phyloP scores from a whole-genome alignment of 2,329 filamentous ascomycete genomes.

The Diaporthe destruens region DNA sequence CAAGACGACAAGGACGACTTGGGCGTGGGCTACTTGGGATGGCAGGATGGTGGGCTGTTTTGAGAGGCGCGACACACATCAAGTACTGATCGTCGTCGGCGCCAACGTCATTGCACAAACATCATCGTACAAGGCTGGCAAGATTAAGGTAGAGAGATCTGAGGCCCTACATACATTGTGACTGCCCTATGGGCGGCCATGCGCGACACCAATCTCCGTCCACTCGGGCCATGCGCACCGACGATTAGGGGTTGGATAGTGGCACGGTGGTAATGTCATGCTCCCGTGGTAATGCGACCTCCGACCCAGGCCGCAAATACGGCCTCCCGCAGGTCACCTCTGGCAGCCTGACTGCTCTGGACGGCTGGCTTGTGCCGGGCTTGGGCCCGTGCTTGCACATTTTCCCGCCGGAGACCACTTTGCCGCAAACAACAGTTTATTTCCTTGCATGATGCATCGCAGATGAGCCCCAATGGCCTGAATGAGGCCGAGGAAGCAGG shows the following conservation, averaged over 20 bases:
- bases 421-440: constrained; percentile 5
- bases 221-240: constrained; percentile 15
- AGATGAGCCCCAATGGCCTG: constrained; percentile 4
- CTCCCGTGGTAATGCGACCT: constrained; percentile 20
- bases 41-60: constrained; percentile 5
- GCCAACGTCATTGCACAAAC: constrained; percentile 21
- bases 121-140: not conserved
- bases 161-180: not conserved
- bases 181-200: not conserved
- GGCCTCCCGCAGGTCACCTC: constrained; percentile 11
- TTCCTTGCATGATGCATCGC: constrained; percentile 16
- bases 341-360: constrained; percentile 10
- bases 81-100: not conserved
- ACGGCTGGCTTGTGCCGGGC: constrained; percentile 8
- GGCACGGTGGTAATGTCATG: constrained; percentile 17
- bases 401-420: constrained; percentile 13
- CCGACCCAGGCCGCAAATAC: constrained; percentile 8
- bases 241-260: constrained; percentile 1
- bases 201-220: constrained; percentile 3
- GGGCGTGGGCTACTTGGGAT: not conserved
- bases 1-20: constrained; percentile 9
- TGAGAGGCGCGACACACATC: constrained; percentile 9
- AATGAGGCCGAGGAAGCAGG: not conserved
- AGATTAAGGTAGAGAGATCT: constrained; percentile 28
- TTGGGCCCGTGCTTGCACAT: constrained; percentile 9